Conservation (phyloP, 495 filamentous ascomycete species). For the Penicillium cinerascens region DNA sequence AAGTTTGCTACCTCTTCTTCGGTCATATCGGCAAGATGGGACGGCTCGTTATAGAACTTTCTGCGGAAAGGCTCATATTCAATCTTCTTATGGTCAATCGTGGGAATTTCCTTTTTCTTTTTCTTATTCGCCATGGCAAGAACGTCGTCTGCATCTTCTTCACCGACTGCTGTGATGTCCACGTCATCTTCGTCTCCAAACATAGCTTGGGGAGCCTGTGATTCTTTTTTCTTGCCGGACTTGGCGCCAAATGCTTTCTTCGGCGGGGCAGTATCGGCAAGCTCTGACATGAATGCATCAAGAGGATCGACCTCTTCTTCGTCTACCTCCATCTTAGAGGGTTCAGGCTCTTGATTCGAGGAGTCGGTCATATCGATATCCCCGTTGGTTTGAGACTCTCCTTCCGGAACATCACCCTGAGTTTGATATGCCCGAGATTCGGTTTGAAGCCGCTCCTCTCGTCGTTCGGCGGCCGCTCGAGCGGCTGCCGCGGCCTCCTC, state of each 20-base stretch:
- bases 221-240: conserved; percentile 42
- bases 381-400: conserved; percentile 21
- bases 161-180: conserved; percentile 65
- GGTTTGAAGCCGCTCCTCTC: conserved; percentile 64
- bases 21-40: conserved; percentile 78
- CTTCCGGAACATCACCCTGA: conserved; percentile 14
- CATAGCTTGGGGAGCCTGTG: conserved; percentile 72
- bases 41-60: conserved; percentile 89
- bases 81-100: conserved; percentile 77
- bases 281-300: conserved; percentile 90
- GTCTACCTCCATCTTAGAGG: conserved; percentile 35
- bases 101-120: conserved; percentile 95
- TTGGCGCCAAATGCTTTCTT: conserved; percentile 39
- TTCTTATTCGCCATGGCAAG: conserved; percentile 84
- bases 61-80: conserved; percentile 85
- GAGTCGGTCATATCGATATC: conserved; percentile 45
- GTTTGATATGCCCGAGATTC: conserved; percentile 20
- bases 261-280: conserved; percentile 53
- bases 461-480: conserved; percentile 70
- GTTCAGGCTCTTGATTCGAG: conserved; percentile 32
- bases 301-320: conserved; percentile 82
- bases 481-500: conserved; percentile 85
- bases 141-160: conserved; percentile 75
- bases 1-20: conserved; percentile 79
- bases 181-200: conserved; percentile 81